A percentile compares a stretch with the other conserved stretches of the same genome.
Evolutionary conservation across 75 land plant genomes (phyloP).

Genomic region (Picea sitchensis): DNA sequence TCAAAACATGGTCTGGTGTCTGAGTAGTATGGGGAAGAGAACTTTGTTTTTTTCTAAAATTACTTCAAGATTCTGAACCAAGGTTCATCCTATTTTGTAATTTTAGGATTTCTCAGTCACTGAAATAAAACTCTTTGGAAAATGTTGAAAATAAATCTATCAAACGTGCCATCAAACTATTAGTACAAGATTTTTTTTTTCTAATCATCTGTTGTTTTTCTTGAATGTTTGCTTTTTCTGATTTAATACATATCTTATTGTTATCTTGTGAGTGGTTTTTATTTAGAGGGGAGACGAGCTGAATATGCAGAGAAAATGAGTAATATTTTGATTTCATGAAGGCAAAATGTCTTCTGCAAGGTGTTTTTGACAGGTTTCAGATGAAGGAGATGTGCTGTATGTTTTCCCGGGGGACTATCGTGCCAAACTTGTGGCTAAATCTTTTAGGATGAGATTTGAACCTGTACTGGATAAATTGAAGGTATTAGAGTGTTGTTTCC

Average conservation of each 20-base stretch:
- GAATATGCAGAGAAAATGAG: constrained; percentile 7
- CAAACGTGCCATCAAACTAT: not conserved
- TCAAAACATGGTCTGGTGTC: no score
- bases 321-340: constrained; percentile 18
- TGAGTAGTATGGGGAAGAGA: no score
- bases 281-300: not conserved
- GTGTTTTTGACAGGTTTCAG: constrained; percentile 75
- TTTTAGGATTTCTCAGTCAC: not conserved
- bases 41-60: no score
- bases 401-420: constrained; percentile 90
- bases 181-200: not conserved
- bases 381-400: constrained; percentile 98
- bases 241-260: not conserved
- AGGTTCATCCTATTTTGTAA: not conserved
- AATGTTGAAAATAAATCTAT: not conserved
- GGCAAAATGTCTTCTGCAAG: constrained; percentile 30
- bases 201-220: not conserved
- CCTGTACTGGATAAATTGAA: constrained; percentile 79
- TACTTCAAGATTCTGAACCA: not conserved
- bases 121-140: not conserved
- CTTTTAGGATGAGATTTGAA: constrained; percentile 79
- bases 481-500: constrained; percentile 37
- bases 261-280: not conserved
- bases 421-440: constrained; percentile 68
- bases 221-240: not conserved